Conservation (phyloP, 1,284 basidiomycete genomes). For the Tilletia caries region DNA sequence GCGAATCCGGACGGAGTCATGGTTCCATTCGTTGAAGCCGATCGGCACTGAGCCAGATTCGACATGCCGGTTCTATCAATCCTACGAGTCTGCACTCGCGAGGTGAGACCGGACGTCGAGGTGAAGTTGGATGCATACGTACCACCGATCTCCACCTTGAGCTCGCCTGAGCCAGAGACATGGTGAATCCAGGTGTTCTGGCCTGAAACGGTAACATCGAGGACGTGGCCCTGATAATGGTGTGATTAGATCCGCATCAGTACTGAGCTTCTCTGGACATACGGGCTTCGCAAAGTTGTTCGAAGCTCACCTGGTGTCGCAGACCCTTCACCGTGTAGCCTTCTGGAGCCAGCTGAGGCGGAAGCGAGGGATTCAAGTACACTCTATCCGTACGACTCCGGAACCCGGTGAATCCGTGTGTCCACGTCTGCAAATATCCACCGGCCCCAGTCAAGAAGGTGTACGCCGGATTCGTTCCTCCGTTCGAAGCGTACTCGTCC, state of each 20-base stretch:
- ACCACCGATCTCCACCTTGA: slow-evolving; percentile 26
- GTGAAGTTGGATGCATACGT: slow-evolving; percentile 24
- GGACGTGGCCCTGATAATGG: slow-evolving; percentile 16
- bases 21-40: slow-evolving; percentile 11
- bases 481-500: slow-evolving; percentile 29
- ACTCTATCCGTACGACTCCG: slow-evolving; percentile 28
- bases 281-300: too few relatives aligned
- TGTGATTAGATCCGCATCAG: slow-evolving; percentile 11
- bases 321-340: slow-evolving; percentile 38
- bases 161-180: slow-evolving; percentile 10
- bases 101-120: slow-evolving; percentile 7
- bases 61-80: slow-evolving; percentile 17
- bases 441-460: slow-evolving; percentile 42
- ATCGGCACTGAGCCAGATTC: slow-evolving; percentile 39
- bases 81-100: slow-evolving; percentile 8
- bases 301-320: slow-evolving; percentile 24
- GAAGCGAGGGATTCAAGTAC: slow-evolving; percentile 36
- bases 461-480: slow-evolving; percentile 38
- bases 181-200: slow-evolving; percentile 13
- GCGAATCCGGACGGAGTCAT: slow-evolving; percentile 35
- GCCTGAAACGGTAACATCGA: slow-evolving; percentile 27
- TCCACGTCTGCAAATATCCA: slow-evolving; percentile 28
- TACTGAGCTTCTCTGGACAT: slow-evolving; percentile 12
- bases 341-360: slow-evolving; percentile 31
- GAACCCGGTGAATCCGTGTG: slow-evolving; percentile 43